Evolutionary conservation across 169 alveolate genomes (phyloP).

Genomic region (Cytauxzoon felis): DNA sequence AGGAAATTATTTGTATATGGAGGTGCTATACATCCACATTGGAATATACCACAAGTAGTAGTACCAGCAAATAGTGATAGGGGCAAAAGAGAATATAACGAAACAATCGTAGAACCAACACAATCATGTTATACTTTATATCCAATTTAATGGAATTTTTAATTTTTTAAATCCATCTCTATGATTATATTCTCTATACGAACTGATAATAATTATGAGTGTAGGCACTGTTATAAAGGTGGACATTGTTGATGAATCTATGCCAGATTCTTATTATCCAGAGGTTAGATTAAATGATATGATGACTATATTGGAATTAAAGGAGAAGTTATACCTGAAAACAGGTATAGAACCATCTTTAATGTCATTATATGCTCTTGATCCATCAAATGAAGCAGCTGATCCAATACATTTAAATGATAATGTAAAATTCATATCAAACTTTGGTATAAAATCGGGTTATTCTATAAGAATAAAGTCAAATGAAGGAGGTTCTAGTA

Average conservation of each 20-base stretch:
- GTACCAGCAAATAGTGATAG: constrained; percentile 57
- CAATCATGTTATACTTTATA: constrained; percentile 7
- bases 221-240: constrained; percentile 29
- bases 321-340: constrained; percentile 59
- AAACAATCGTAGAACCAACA: background rate
- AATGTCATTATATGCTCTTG: constrained; percentile 62
- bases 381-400: constrained; percentile 19
- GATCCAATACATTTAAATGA: constrained; percentile 50
- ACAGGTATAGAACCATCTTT: constrained; percentile 48
- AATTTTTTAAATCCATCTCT: background rate
- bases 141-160: constrained; percentile 1
- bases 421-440: constrained; percentile 25
- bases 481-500: too few relatives aligned
- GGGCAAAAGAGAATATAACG: background rate
- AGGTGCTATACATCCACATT: constrained; percentile 86
- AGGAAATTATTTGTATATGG: constrained; percentile 80
- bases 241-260: constrained; percentile 40
- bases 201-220: too few relatives aligned
- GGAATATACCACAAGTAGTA: constrained; percentile 85
- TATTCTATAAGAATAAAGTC: constrained; percentile 48
- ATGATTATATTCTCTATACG: background rate
- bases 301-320: constrained; percentile 55
- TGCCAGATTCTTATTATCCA: constrained; percentile 50
- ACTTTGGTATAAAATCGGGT: constrained; percentile 54
- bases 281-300: constrained; percentile 58